Evolutionary conservation across 2,329 filamentous ascomycete genomes (phyloP).

Genomic region (Lecanosticta acicola): DNA sequence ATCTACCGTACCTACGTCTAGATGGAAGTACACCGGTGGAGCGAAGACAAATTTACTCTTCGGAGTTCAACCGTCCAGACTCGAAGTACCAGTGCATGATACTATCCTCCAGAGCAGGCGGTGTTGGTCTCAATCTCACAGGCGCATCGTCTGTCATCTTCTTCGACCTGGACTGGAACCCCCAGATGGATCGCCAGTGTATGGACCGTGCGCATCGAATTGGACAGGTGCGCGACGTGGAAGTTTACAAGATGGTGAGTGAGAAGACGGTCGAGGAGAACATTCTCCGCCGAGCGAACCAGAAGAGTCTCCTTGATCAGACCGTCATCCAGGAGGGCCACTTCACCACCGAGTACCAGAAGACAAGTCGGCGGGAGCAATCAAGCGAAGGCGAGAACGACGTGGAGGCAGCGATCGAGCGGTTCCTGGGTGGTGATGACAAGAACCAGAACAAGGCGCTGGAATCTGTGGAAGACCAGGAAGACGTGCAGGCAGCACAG

Average conservation of each 20-base stretch:
- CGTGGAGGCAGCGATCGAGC: constrained; percentile 77
- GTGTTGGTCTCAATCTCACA: constrained; percentile 91
- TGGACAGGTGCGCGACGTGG: constrained; percentile 92
- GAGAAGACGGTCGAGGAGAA: constrained; percentile 88
- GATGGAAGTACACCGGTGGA: constrained; percentile 97
- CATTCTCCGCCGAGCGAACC: constrained; percentile 90
- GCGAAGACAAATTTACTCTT: constrained; percentile 87
- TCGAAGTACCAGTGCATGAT: constrained; percentile 91
- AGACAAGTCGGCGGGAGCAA: constrained; percentile 48
- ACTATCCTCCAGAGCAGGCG: constrained; percentile 86
- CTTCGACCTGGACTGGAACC: constrained; percentile 99
- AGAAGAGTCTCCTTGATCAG: constrained; percentile 96
- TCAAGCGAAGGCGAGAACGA: constrained; percentile 57
- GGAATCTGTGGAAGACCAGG: constrained; percentile 84
- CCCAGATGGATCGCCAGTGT: constrained; percentile 98
- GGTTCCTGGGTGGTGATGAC: constrained; percentile 64
- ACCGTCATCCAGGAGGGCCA: constrained; percentile 97
- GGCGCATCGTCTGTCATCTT: constrained; percentile 98
- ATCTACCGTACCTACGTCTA: constrained; percentile 90
- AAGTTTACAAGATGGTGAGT: constrained; percentile 71
- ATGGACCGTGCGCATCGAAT: constrained; percentile 97
- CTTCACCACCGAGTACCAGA: constrained; percentile 83
- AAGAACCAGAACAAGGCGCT: constrained; percentile 65
- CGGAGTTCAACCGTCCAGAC: constrained; percentile 88
- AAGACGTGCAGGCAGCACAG: constrained; percentile 83